A percentile compares a stretch with the other conserved stretches of the same genome.
phyloP scores from a whole-genome alignment of 768 basidiomycete genomes.

The Boletus barrowsii region DNA sequence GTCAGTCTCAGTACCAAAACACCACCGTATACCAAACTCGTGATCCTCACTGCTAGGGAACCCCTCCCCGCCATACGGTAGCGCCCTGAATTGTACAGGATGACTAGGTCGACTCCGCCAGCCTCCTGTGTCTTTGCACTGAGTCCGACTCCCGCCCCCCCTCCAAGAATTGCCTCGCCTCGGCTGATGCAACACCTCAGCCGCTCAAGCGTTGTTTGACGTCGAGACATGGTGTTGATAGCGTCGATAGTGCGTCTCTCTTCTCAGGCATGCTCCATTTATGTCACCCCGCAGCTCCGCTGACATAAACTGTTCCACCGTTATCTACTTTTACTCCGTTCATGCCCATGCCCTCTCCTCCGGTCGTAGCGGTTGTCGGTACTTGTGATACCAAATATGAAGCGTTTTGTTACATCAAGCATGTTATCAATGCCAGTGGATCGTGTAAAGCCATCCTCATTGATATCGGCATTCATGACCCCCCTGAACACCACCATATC shows the following conservation, averaged over 20 bases:
- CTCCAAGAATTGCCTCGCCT: slow-evolving; percentile 25
- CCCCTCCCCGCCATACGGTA: slow-evolving; percentile 31
- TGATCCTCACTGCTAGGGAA: slow-evolving; percentile 25
- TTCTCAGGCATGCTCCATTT: background rate
- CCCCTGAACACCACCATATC: slow-evolving; percentile 14
- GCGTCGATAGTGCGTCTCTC: background rate
- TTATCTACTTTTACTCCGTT: background rate
- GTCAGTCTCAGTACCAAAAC: background rate
- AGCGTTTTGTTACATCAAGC: slow-evolving; percentile 22
- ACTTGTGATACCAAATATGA: slow-evolving; percentile 30
- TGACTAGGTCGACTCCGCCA: slow-evolving; percentile 25
- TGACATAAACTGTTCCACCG: slow-evolving; percentile 17
- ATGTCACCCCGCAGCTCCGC: background rate
- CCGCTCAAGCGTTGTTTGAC: slow-evolving; percentile 14
- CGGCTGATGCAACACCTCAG: slow-evolving; percentile 11
- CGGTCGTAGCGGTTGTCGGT: slow-evolving; percentile 25
- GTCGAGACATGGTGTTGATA: slow-evolving; percentile 13
- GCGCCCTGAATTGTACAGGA: slow-evolving; percentile 32
- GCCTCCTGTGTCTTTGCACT: slow-evolving; percentile 28
- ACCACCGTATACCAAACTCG: background rate
- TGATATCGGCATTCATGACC: slow-evolving; percentile 20
- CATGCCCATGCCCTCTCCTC: slow-evolving; percentile 4
- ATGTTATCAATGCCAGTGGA: slow-evolving; percentile 7
- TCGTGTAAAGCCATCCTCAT: slow-evolving; percentile 27
- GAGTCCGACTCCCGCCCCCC: slow-evolving; percentile 27